Conservation (phyloP, 2,329 filamentous ascomycete species). For the Neospermospora avenae region DNA sequence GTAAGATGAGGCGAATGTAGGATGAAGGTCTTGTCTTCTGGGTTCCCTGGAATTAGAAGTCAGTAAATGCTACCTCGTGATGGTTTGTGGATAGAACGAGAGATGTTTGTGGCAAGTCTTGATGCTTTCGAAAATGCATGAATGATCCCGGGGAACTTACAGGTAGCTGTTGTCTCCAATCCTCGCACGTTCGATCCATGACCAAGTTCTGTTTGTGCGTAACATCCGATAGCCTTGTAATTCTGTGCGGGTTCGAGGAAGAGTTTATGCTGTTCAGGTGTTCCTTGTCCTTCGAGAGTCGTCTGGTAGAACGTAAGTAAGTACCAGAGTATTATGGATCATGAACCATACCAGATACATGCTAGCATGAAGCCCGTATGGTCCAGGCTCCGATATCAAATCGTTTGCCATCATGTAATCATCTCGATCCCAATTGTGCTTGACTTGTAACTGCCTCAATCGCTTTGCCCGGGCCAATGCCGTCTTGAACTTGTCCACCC, state of each 20-base stretch:
- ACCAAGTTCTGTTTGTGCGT: conserved; percentile 77
- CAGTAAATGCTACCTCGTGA: too few species aligned
- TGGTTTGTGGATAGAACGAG: too few species aligned
- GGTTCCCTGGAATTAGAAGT: conserved; percentile 44
- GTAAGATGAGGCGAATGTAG: conserved; percentile 72
- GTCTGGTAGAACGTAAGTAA: conserved; percentile 41
- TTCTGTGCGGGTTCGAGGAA: conserved; percentile 67
- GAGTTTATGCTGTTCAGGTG: conserved; percentile 67
- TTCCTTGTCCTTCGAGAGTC: conserved; percentile 69
- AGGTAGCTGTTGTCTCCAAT: conserved; percentile 47
- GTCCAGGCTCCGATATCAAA: conserved; percentile 69
- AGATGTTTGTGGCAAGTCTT: too few species aligned
- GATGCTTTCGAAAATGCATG: too few species aligned
- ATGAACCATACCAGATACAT: conserved; percentile 58
- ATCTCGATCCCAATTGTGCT: conserved; percentile 65
- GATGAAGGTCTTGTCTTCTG: conserved; percentile 69
- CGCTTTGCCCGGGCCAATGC: conserved; percentile 69
- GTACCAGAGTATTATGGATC: neutral
- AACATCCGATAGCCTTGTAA: conserved; percentile 74
- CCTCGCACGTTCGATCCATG: conserved; percentile 76
- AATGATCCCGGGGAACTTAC: conserved; percentile 31
- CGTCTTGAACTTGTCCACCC: conserved; percentile 65
- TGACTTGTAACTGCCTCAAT: conserved; percentile 60
- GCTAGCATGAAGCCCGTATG: conserved; percentile 67
- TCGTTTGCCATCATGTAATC: conserved; percentile 64